These are phyloP conservation scores for Pseudognaphalium luteoalbum DNA, from an alignment of 129 eudicot species.

Conservation along the genomic window DNA sequence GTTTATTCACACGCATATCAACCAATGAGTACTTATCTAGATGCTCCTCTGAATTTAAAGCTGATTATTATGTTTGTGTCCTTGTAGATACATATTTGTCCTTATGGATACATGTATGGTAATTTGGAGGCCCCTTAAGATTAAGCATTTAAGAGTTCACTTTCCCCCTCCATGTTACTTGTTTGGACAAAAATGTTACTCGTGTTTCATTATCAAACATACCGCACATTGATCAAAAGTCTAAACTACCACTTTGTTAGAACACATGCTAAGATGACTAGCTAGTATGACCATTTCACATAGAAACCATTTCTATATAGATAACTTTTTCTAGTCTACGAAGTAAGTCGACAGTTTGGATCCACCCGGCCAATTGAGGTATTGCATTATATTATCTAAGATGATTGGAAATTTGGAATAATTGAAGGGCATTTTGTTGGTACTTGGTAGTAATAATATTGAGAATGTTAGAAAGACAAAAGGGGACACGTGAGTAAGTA, in stretches of 20 bases:
- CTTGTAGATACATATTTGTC: not conserved
- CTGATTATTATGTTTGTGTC: not conserved
- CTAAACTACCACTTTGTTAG: not conserved
- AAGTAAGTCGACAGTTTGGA: constrained; percentile 5
- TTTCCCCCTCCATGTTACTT: not conserved
- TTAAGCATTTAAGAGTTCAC: not conserved
- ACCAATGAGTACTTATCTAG: constrained; percentile 13
- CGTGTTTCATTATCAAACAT: constrained; percentile 5
- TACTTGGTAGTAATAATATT: constrained; percentile 28
- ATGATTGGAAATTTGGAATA: constrained; percentile 23
- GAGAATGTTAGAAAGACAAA: constrained; percentile 28
- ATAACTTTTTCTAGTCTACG: not conserved
- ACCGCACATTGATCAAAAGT: not conserved
- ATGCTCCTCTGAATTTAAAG: constrained; percentile 5
- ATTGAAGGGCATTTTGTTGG: constrained; percentile 29
- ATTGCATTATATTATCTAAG: not conserved
- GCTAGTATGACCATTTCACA: constrained; percentile 1
- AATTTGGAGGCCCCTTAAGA: not conserved
- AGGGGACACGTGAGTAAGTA: constrained; percentile 38
- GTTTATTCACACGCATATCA: constrained; percentile 23
- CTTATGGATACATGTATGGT: not conserved
- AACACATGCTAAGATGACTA: not conserved
- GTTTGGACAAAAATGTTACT: not conserved
- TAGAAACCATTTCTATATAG: not conserved
- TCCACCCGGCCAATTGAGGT: not conserved